These are phyloP conservation scores for Aureobasidium sp. DNA, from an alignment of 2,329 filamentous ascomycete species.

Conservation along the genomic window DNA sequence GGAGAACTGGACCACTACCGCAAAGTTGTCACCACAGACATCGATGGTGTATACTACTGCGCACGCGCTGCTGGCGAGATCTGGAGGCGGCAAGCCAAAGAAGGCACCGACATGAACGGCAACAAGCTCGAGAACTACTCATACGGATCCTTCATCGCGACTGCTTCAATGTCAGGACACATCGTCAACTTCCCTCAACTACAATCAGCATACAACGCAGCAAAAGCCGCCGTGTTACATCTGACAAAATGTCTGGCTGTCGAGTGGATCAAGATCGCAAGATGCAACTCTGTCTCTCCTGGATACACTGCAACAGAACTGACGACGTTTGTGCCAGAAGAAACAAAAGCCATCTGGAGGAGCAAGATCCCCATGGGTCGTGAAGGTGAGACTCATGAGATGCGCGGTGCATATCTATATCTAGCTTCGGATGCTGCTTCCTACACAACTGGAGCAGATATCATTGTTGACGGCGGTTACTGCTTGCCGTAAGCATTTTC, in stretches of 20 bases:
- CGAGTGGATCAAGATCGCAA: conserved; percentile 69
- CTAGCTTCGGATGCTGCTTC: conserved; percentile 74
- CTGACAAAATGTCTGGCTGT: conserved; percentile 58
- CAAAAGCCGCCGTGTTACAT: conserved; percentile 36
- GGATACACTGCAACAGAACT: conserved; percentile 73
- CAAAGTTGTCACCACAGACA: conserved; percentile 62
- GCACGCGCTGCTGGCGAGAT: conserved; percentile 62
- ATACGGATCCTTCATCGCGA: conserved; percentile 53
- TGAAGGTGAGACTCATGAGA: conserved; percentile 64
- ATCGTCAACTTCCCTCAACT: conserved; percentile 71
- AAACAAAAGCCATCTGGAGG: conserved; percentile 66
- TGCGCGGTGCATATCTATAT: conserved; percentile 79
- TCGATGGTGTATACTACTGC: conserved; percentile 73
- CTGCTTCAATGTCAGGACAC: conserved; percentile 70
- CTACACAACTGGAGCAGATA: conserved; percentile 62
- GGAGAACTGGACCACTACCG: conserved; percentile 57
- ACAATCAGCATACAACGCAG: conserved; percentile 50
- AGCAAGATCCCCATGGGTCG: conserved; percentile 69
- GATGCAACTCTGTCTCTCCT: conserved; percentile 62
- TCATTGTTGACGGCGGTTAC: conserved; percentile 54
- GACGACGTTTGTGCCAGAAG: conserved; percentile 54
- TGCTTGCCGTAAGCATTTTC: conserved; percentile 8
- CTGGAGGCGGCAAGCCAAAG: conserved; percentile 62
- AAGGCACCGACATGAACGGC: conserved; percentile 49
- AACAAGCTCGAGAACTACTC: conserved; percentile 32